phyloP scores from a whole-genome alignment of 1,139 yeast genomes.

The Suhomyces maxii region DNA sequence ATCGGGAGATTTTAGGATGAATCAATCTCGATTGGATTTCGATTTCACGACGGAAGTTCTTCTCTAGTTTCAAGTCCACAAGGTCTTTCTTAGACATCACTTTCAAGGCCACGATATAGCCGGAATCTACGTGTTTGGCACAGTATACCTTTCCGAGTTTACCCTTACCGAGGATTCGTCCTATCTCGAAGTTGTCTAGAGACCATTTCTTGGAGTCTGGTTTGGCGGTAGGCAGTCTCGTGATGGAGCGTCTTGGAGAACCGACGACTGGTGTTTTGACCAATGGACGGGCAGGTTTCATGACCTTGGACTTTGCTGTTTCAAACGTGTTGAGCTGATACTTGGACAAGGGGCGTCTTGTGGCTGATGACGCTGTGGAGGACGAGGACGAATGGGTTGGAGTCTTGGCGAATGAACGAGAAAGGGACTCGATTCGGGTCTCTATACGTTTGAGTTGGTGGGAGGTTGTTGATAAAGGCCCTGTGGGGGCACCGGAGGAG shows the following conservation, averaged over 20 bases:
- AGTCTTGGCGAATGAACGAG: conserved; percentile 8
- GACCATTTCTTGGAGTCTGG: conserved; percentile 12
- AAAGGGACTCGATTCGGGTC: conserved; percentile 16
- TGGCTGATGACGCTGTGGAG: background rate
- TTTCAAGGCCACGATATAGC: conserved; percentile 85
- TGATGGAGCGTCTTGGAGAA: background rate
- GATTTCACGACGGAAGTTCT: conserved; percentile 85
- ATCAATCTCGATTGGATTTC: conserved; percentile 80
- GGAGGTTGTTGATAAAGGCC: conserved; percentile 3
- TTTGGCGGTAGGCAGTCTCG: conserved; percentile 11
- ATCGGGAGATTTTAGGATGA: conserved; percentile 76
- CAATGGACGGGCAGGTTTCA: conserved; percentile 2
- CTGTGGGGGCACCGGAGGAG: background rate
- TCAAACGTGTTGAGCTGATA: conserved; percentile 20
- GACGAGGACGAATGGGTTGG: background rate
- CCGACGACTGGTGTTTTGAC: background rate
- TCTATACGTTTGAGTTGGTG: conserved; percentile 16
- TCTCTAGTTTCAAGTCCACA: conserved; percentile 73
- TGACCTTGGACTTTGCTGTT: conserved; percentile 4
- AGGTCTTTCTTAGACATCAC: conserved; percentile 86
- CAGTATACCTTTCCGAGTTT: conserved; percentile 92
- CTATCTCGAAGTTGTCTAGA: conserved; percentile 77
- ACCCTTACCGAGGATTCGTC: conserved; percentile 88
- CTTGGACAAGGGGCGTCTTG: conserved; percentile 20
- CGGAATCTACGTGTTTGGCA: conserved; percentile 72